Percentiles rank a stretch among this genome's conserved stretches.
Conservation (phyloP, 768 basidiomycete species). For the Daedaleopsis nitida region DNA sequence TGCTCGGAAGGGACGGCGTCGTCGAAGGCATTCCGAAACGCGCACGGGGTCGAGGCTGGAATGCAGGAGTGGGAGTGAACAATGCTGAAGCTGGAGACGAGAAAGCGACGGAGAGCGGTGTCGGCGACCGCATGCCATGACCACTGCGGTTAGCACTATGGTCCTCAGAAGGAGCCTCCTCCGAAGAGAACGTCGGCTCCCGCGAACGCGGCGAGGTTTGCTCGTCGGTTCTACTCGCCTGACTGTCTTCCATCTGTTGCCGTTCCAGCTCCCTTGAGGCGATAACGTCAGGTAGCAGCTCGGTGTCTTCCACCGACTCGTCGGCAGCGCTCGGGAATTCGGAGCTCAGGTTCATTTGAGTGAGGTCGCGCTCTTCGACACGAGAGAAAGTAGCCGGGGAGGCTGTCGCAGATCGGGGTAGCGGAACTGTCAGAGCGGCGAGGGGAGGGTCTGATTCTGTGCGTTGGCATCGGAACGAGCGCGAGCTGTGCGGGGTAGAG, state of each 20-base stretch:
- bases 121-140: slow-evolving; percentile 33
- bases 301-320: slow-evolving; percentile 8
- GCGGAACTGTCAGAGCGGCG: slow-evolving; percentile 47
- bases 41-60: slow-evolving; percentile 60
- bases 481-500: slow-evolving; percentile 46
- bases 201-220: slow-evolving; percentile 17
- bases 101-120: slow-evolving; percentile 42
- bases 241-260: not conserved
- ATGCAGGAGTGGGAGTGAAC: slow-evolving; percentile 72
- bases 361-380: slow-evolving; percentile 14
- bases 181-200: slow-evolving; percentile 77
- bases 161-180: slow-evolving; percentile 38
- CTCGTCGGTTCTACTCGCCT: not conserved
- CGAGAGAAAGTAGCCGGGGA: slow-evolving; percentile 21
- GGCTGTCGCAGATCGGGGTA: slow-evolving; percentile 35
- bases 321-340: not conserved
- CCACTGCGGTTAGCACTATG: slow-evolving; percentile 2
- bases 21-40: slow-evolving; percentile 49
- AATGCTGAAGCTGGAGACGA: slow-evolving; percentile 60
- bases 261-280: not conserved
- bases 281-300: slow-evolving; percentile 14
- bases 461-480: slow-evolving; percentile 41
- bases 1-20: slow-evolving; percentile 31
- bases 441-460: slow-evolving; percentile 47
- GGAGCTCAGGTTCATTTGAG: slow-evolving; percentile 13